Base-by-base conservation (phyloP, 2,329 filamentous ascomycete species). In the Penicillium sp. region DNA sequence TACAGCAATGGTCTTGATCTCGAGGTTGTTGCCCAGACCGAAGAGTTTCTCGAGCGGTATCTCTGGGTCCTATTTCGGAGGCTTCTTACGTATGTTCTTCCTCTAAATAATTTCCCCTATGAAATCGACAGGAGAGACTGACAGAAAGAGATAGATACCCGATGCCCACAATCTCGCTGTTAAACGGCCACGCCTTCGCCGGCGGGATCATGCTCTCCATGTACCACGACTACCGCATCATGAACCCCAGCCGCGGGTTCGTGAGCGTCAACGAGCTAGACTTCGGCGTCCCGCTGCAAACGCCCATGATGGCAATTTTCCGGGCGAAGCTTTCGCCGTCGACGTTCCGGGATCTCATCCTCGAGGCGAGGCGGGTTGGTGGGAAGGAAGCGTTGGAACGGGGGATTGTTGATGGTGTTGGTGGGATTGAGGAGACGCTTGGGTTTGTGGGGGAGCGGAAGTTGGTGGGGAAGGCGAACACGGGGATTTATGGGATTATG, bases 1-100 rank as follows among this genome's bases (percentile, higher is more conserved):
- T 95, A 90, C 80, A 89, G 85, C 75, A 94, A 94, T 78, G 91
- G 91, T 0, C 84, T 95, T n/a, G 90, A 95, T 75, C 84, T 93
- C 15, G 83, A 87, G 45, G 85, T 91, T 72, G 89, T 88, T n/a
- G 71, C 82, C 38, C 76, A 78, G 31, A 86, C 85, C 0, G 82
- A 86, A 1, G 82, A 82, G 3, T 94, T 90, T 80, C 86, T 87
- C 70, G 78, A 85, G 1, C 75, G 82, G 13, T 81, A 82, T 55
- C 77, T 93, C 11, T 93, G 88, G 77, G 80, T 81, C 15, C 75
- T 93, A 1, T 93, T 88, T 81, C 80, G 82, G 46, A 82, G 90
- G 6, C 78, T 93, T 31, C 72, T 91, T 63, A 89, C 86, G 76
- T 85, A 75, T 56, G 73, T 69, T 38, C 44, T 21, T n/a, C 11